These are phyloP conservation scores for Plantago major DNA, from an alignment of 257 asterid species.

Conservation along the genomic window DNA sequence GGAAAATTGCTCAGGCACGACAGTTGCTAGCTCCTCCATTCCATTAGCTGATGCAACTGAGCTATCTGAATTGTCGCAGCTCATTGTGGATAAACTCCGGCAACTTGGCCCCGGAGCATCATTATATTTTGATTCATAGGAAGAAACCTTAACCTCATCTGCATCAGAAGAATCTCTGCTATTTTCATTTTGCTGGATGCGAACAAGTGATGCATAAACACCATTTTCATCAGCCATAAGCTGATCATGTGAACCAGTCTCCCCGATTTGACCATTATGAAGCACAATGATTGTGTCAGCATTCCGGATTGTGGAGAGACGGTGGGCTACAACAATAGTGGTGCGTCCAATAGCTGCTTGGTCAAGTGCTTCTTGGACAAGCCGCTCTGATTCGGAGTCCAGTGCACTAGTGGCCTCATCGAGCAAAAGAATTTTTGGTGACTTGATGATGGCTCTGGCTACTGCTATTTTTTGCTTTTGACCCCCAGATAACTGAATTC, in stretches of 20 bases:
- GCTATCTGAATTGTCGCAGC: slow-evolving; percentile 44
- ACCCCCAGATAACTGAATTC: slow-evolving; percentile 95
- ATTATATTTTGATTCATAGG: too few relatives aligned
- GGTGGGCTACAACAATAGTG: slow-evolving; percentile 26
- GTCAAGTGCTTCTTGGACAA: slow-evolving; percentile 77
- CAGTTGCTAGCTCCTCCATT: slow-evolving; percentile 11
- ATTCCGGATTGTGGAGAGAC: slow-evolving; percentile 26
- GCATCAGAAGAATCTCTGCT: slow-evolving; percentile 4
- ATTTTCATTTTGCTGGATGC: slow-evolving; percentile 42
- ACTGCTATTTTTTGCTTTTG: slow-evolving; percentile 93
- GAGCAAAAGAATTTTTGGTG: slow-evolving; percentile 78
- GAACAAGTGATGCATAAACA: slow-evolving; percentile 43
- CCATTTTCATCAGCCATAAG: slow-evolving; percentile 33
- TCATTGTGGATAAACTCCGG: slow-evolving; percentile 29
- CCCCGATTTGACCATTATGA: slow-evolving; percentile 43
- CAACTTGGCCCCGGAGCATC: slow-evolving; percentile 34
- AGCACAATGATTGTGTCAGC: slow-evolving; percentile 47
- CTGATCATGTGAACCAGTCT: slow-evolving; percentile 44
- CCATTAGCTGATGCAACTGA: slow-evolving; percentile 24
- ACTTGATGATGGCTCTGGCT: slow-evolving; percentile 79
- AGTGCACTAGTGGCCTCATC: slow-evolving; percentile 98
- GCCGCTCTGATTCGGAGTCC: slow-evolving; percentile 78
- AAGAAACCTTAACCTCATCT: too few relatives aligned
- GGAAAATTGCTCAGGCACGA: slow-evolving; percentile 23
- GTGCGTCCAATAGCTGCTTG: slow-evolving; percentile 21